phyloP scores from a whole-genome alignment of 805 yeast genomes.

The Saccharomycopsis lassenensis region DNA sequence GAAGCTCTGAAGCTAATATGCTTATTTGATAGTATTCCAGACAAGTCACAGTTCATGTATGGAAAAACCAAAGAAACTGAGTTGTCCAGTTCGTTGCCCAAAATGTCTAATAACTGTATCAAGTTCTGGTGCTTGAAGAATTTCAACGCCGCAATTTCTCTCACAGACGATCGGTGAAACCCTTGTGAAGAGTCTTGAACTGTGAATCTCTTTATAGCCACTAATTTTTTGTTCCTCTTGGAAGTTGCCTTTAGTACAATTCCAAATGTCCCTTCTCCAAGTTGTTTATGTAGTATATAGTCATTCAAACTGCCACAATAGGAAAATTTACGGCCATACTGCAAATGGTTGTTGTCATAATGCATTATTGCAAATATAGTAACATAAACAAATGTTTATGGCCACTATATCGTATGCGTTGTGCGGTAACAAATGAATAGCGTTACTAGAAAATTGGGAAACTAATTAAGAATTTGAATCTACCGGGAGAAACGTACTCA shows the following conservation, averaged over 20 bases:
- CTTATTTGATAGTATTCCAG: slow-evolving; percentile 81
- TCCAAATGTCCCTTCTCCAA: slow-evolving; percentile 85
- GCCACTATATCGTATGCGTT: no score
- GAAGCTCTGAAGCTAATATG: slow-evolving; percentile 44
- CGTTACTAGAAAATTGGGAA: no score
- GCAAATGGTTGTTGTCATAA: no score
- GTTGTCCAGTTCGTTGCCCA: slow-evolving; percentile 23
- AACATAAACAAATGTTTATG: no score
- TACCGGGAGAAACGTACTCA: no score
- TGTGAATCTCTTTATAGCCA: slow-evolving; percentile 83
- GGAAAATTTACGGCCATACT: background rate
- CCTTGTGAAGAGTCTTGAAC: slow-evolving; percentile 29
- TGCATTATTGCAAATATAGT: no score
- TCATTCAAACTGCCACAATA: no score
- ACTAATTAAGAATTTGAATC: no score
- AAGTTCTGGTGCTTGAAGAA: slow-evolving; percentile 59
- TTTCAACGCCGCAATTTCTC: slow-evolving; percentile 81
- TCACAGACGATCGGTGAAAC: slow-evolving; percentile 88
- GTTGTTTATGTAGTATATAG: no score
- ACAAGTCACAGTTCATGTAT: slow-evolving; percentile 84
- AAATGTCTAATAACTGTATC: slow-evolving; percentile 69
- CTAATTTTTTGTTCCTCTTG: slow-evolving; percentile 38
- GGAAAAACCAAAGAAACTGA: slow-evolving; percentile 82
- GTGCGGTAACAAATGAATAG: no score
- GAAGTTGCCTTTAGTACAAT: slow-evolving; percentile 72